Base-by-base conservation (phyloP, 768 basidiomycete genomes). In the Coprinopsis marcescibilis region DNA sequence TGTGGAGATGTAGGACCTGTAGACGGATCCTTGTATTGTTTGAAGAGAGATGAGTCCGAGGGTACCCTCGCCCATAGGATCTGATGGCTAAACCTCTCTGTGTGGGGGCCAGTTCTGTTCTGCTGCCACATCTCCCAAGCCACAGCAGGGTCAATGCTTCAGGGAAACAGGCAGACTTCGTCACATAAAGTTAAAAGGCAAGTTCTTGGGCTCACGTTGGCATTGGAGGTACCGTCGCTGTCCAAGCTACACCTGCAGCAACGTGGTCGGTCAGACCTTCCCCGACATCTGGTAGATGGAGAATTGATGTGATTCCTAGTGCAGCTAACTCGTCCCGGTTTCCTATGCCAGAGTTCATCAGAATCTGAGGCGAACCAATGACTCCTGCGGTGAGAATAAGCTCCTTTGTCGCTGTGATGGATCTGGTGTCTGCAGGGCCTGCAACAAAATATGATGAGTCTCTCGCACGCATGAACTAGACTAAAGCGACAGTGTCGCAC, bases 1-100 rank as follows among this genome's bases (percentile, higher is more conserved):
- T 72, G 69, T 3, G 68, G 12, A 17, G 35, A 10, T 7, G 7
- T 8, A 17, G 35, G 35, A 10, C 35, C 35, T 10, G 35, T 7
- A 10, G 35, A 8, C 7, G 35, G 35, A 36, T 36, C 35, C 7
- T 8, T 8, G 10, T 17, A 17, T 6, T 36, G 7, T 6, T 17
- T 36, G 35, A 36, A 36, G 15, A 36, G 8, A 7, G 35, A 17
- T 8, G 35, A 36, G 35, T 36, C 35, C 6, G 7, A 7, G 10
- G 35, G 35, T 13, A 36, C 12, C 15, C 35, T 36, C 7, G 15
- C 6, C 7, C 19, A 36, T 10, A 36, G 8, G 17, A 8, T 8
- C 35, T 8, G 35, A 36, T 36, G 35, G 17, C 15, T 17, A 10
- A 7, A 7, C 7, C 10, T 7, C 7, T 10, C 7, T 17, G 35